Percentiles rank a stretch among this genome's conserved stretches.
Evolutionary conservation across 345 rosid genomes (phyloP).

Genomic region (Salix dunnii): DNA sequence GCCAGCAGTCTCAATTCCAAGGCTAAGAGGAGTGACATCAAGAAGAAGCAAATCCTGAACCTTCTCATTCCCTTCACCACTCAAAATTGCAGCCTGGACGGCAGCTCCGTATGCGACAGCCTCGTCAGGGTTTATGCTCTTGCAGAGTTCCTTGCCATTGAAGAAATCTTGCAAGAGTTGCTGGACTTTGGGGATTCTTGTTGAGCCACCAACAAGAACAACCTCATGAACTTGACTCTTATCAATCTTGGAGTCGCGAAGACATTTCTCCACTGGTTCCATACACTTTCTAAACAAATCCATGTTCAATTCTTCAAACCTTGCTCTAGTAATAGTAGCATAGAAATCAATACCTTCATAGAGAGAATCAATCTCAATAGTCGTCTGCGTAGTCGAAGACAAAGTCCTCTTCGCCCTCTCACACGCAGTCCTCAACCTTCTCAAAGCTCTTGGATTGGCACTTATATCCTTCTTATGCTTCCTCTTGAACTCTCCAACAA

Average conservation of each 20-base stretch:
- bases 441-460: constrained; percentile 16
- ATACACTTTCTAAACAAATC: constrained; percentile 17
- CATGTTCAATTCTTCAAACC: constrained; percentile 23
- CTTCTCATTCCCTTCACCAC: constrained; percentile 14
- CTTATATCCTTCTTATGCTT: constrained; percentile 18
- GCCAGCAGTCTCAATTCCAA: constrained; percentile 20
- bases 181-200: constrained; percentile 19
- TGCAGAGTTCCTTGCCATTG: constrained; percentile 19
- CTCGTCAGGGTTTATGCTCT: constrained; percentile 21
- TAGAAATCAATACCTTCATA: constrained; percentile 23
- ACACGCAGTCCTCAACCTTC: constrained; percentile 23
- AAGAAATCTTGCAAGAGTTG: constrained; percentile 23
- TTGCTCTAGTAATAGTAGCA: constrained; percentile 10
- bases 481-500: constrained; percentile 23
- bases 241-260: constrained; percentile 17
- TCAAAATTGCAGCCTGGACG: constrained; percentile 18
- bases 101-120: constrained; percentile 24
- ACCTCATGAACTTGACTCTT: constrained; percentile 16
- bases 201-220: constrained; percentile 23
- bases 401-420: constrained; percentile 23
- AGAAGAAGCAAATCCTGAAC: constrained; percentile 22
- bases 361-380: constrained; percentile 22
- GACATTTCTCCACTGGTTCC: constrained; percentile 25
- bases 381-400: constrained; percentile 15
- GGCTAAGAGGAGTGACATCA: constrained; percentile 23